Evolutionary conservation across 2,329 filamentous ascomycete species (phyloP), one percentile per base, ranked within the genome.

Genomic region (Metarhizium brunneum): DNA sequence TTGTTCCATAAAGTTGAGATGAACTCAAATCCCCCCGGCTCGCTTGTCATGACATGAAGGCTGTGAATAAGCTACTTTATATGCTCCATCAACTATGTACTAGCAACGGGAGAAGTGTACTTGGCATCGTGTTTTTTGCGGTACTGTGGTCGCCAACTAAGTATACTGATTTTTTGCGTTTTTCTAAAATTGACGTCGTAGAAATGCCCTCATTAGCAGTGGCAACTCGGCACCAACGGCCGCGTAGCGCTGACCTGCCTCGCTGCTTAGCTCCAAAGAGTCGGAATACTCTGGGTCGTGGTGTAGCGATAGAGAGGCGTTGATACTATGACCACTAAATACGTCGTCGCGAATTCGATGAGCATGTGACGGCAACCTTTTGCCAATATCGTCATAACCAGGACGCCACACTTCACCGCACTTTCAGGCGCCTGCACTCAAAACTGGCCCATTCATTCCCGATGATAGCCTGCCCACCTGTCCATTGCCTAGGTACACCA

Each of bases 401-500:
- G 18, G 32, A 18, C 47, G 47, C 38, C 53, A 54, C 53, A 43
- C 35, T 20, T 50, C 53, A 54, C 53, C 53, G 53, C 53, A 54
- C 4, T 43, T 43, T 48, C 30, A 18, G 45, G n/a, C 43, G n/a
- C 10, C 32, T 18, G 30, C 30, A 20, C 40, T 47, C 18, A 11
- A 11, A 11, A 11, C 7, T 25, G 29, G 47, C 30, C 7, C 8
- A 8, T 48, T n/a, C 18, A 48, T 30, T 18, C 18, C 35, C 16
- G 20, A 45, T 30, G 20, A 25, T 50, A 40, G 53, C 36, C 47
- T 20, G 25, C n/a, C 18, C 18, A 18, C 18, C 25, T 16, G 11
- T 13, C 14, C 38, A 40, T 40, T 7, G 38, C 11, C 32, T 8
- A 35, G 32, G 32, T 35, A 35, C 32, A 35, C 7, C 32, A 35